These are phyloP conservation scores for Echria macrotheca DNA, from an alignment of 495 filamentous ascomycete genomes.

Conservation along the genomic window DNA sequence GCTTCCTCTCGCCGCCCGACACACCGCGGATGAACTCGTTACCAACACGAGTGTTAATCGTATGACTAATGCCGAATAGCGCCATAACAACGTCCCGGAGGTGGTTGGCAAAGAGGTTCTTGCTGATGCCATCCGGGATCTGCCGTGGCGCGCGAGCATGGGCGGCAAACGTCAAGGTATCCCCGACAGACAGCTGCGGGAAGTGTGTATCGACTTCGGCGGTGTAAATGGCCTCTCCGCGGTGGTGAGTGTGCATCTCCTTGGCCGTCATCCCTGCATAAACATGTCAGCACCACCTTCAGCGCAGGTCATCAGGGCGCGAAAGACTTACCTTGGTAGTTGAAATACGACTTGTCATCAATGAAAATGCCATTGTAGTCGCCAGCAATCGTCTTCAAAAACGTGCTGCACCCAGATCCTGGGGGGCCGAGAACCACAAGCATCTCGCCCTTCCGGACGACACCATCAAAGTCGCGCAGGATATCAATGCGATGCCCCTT, in stretches of 20 bases:
- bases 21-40: conserved; percentile 78
- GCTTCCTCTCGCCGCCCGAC: conserved; percentile 76
- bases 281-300: conserved; percentile 17
- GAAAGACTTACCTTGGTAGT: conserved; percentile 64
- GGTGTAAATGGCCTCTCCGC: conserved; percentile 76
- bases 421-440: conserved; percentile 72
- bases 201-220: conserved; percentile 79
- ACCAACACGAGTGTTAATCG: conserved; percentile 69
- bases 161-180: conserved; percentile 76
- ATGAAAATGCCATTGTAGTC: conserved; percentile 69
- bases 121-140: conserved; percentile 54
- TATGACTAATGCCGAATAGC: conserved; percentile 71
- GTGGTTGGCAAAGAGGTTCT: conserved; percentile 55
- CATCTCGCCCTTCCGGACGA: conserved; percentile 77
- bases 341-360: conserved; percentile 59
- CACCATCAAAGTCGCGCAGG: conserved; percentile 68
- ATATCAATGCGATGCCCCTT: conserved; percentile 67
- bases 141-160: conserved; percentile 59
- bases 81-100: conserved; percentile 75
- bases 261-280: conserved; percentile 46
- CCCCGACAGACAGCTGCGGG: conserved; percentile 71
- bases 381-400: conserved; percentile 74
- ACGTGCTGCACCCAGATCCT: conserved; percentile 71
- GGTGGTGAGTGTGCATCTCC: conserved; percentile 62
- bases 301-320: too few relatives aligned